Evolutionary conservation across 2,329 filamentous ascomycete species (phyloP), one percentile per base, ranked within the genome.

Genomic region (Calonectria leucothoes): DNA sequence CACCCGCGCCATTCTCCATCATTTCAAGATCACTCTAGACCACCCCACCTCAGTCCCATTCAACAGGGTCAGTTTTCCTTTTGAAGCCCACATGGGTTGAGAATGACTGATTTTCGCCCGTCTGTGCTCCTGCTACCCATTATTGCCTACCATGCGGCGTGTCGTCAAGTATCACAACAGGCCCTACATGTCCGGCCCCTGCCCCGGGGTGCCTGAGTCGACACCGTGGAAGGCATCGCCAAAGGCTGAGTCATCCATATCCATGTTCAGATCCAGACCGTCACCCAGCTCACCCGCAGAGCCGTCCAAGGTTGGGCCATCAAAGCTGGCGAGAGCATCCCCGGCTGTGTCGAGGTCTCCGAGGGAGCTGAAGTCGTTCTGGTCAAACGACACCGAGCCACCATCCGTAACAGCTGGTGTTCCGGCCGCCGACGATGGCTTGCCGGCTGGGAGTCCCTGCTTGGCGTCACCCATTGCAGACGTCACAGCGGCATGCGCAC

Each of bases 211-310:
- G 66, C 79, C 83, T 12, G 81, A 79, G 25, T 87, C 88, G 15
- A 92, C 89, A 6, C 90, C 91, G 78, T 95, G 94, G 84, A 96
- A 95, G 0, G 94, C 94, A 78, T 97, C 94, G 3, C 94, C 94
- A 85, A 97, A 97, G 1, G 94, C 94, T 42, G 93, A 95, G 80
- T 95, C 93, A 59, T 95, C 93, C 87, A 95, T 90, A 75, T 93
- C 93, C 86, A 93, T 89, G 78, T 90, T 88, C 66, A 93, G 83
- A 81, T 90, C 89, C n/a, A 90, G 83, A 11, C 89, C 91, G 51
- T 91, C 90, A 27, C 87, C 90, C 6, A 90, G 83, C 35, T 87
- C 88, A 5, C 85, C 87, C 2, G 82, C 85, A 1, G 80, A 82
- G 5, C 81, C 83, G 49, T 88, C 87, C 35, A 88, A 82, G 65